phyloP scores from a whole-genome alignment of 345 rosid species.

The Bruguiera gymnorhiza region DNA sequence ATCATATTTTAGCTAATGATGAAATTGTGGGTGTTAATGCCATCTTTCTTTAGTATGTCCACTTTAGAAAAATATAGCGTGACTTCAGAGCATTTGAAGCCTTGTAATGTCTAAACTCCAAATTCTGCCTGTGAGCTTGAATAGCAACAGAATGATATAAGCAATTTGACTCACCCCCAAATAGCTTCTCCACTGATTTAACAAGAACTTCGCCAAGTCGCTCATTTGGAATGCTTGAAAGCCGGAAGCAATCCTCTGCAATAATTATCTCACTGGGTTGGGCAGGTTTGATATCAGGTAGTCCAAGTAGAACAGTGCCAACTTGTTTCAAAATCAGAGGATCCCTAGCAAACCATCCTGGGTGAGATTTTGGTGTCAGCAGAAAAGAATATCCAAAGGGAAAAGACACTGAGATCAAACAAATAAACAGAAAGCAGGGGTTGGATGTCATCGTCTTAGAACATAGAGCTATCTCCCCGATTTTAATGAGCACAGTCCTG shows the following conservation, averaged over 20 bases:
- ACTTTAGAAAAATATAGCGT: background rate
- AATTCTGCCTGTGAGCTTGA: background rate
- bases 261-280: slow-evolving; percentile 53
- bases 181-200: slow-evolving; percentile 52
- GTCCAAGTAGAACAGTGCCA: slow-evolving; percentile 57
- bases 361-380: slow-evolving; percentile 13
- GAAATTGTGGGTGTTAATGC: background rate
- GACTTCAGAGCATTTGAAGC: background rate
- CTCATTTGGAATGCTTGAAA: slow-evolving; percentile 55
- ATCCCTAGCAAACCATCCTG: slow-evolving; percentile 95
- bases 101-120: background rate
- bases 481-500: no score
- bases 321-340: slow-evolving; percentile 57
- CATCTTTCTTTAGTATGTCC: background rate
- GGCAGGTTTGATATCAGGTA: slow-evolving; percentile 27
- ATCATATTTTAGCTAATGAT: no score
- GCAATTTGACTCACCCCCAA: slow-evolving; percentile 44
- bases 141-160: background rate
- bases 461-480: no score
- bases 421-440: no score
- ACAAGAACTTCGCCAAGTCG: slow-evolving; percentile 47
- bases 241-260: slow-evolving; percentile 69
- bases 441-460: no score
- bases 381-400: background rate
- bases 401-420: background rate